phyloP scores from a whole-genome alignment of 2,329 filamentous ascomycete species.

The Didymosphaeria variabile region DNA sequence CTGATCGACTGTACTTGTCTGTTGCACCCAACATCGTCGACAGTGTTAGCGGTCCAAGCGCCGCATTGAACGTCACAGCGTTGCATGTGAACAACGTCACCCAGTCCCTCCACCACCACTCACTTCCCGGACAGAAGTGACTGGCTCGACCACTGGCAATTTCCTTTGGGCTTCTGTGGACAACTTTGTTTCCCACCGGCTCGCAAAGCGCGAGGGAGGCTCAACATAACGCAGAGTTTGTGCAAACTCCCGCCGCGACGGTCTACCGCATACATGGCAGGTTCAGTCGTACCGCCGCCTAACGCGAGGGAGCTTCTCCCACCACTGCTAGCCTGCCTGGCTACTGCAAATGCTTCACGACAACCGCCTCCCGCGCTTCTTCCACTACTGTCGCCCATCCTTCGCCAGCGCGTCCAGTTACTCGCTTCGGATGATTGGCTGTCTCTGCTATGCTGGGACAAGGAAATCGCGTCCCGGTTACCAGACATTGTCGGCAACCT shows the following conservation, averaged over 20 bases:
- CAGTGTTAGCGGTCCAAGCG: conserved; percentile 7
- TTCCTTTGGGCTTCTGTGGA: neutral
- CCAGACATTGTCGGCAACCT: conserved; percentile 69
- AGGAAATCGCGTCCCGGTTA: conserved; percentile 65
- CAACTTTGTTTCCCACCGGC: neutral
- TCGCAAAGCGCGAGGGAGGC: neutral
- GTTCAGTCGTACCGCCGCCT: conserved; percentile 64
- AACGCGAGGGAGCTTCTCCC: conserved; percentile 66
- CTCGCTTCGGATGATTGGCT: conserved; percentile 76
- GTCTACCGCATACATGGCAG: conserved; percentile 52
- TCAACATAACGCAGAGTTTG: neutral
- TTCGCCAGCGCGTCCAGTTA: conserved; percentile 70
- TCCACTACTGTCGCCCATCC: conserved; percentile 68
- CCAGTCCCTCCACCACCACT: neutral
- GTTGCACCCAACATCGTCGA: neutral
- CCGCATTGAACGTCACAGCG: neutral
- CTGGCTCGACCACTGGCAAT: conserved; percentile 2
- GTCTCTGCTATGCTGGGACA: conserved; percentile 74
- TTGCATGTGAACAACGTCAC: conserved; percentile 8
- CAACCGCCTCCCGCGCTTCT: conserved; percentile 68
- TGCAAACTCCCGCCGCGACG: neutral
- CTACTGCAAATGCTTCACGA: conserved; percentile 67
- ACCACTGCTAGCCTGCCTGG: conserved; percentile 70
- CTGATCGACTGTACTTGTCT: neutral
- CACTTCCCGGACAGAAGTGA: neutral